Conservation (phyloP, 345 rosid genomes). For the Populus alba region DNA sequence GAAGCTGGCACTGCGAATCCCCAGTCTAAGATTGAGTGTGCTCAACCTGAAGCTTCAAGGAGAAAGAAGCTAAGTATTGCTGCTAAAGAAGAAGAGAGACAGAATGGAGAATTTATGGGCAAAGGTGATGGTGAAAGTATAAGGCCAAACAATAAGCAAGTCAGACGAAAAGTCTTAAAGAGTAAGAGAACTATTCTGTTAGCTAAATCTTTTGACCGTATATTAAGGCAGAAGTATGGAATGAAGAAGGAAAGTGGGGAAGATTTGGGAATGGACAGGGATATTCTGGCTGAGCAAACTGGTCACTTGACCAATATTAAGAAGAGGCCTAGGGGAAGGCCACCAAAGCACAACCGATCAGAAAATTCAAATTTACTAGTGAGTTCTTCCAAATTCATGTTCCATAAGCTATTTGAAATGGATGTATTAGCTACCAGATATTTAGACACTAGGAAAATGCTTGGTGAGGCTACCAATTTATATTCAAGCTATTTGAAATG, state of each 20-base stretch:
- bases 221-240: too few relatives aligned
- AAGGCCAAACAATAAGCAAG: neutral
- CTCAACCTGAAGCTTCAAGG: constrained; percentile 4
- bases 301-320: constrained; percentile 5
- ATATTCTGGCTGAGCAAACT: neutral
- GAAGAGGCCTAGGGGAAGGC: constrained; percentile 31
- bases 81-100: neutral
- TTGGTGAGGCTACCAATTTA: neutral
- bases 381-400: constrained; percentile 24
- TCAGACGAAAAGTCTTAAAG: too few relatives aligned
- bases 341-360: constrained; percentile 15
- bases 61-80: neutral
- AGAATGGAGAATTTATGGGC: too few relatives aligned
- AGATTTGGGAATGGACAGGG: too few relatives aligned
- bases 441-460: neutral
- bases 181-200: too few relatives aligned
- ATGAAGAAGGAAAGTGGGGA: too few relatives aligned
- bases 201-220: too few relatives aligned
- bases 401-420: neutral
- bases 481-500: too few relatives aligned
- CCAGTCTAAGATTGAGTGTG: neutral
- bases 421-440: neutral
- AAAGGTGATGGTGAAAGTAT: neutral
- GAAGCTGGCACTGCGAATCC: neutral
- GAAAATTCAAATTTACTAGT: constrained; percentile 25